Base-by-base conservation (phyloP, 2,329 filamentous ascomycete genomes). In the Colletotrichum tropicale region DNA sequence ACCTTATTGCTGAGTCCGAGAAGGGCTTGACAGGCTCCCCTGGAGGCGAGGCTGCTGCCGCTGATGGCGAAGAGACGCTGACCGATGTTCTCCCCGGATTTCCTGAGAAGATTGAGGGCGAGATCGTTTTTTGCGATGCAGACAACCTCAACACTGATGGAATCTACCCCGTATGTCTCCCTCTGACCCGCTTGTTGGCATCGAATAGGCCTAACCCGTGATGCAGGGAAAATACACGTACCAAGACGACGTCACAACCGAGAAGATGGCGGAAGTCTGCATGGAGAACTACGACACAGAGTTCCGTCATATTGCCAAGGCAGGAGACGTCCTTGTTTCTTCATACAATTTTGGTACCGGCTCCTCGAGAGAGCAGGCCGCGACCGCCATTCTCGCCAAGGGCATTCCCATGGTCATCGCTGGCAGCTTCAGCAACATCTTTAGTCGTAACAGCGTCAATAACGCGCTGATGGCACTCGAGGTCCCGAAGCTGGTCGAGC, bases 311-410 rank as follows among this genome's bases (percentile, higher is more conserved):
- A 87, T 93, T 43, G 93, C 94, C 61, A 90, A 90, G 78, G 82
- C 91, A 0, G 92, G 92, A 65, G 96, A 98, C 80, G 95, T 98
- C 70, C 90, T 98, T 1, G 96, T 98, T 1, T 86, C 93, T 0
- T 96, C 96, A 36, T 97, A 93, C 87, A 98, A 98, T 87, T 98
- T 98, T 81, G 96, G 96, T 64, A 95, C 93, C 78, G 96, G 96
- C 21, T 92, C 88, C 72, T 95, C 93, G 1, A 88, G 96, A 70
- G 96, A 98, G 84, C 95, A 98, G 84, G 95, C 95, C 8, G 96
- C 96, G 0, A 98, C 96, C 0, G 94, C 96, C 1, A 94, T 98
- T 71, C 88, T 98, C 1, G 95, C 95, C 18, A 95, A 93, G 85
- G 85, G 93, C 79, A 96, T 98, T 74, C 94, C 93, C 0, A 90